Percentiles rank a stretch among this genome's conserved stretches.
phyloP scores from a whole-genome alignment of 768 basidiomycete species.

The Naematelia aurantialba region DNA sequence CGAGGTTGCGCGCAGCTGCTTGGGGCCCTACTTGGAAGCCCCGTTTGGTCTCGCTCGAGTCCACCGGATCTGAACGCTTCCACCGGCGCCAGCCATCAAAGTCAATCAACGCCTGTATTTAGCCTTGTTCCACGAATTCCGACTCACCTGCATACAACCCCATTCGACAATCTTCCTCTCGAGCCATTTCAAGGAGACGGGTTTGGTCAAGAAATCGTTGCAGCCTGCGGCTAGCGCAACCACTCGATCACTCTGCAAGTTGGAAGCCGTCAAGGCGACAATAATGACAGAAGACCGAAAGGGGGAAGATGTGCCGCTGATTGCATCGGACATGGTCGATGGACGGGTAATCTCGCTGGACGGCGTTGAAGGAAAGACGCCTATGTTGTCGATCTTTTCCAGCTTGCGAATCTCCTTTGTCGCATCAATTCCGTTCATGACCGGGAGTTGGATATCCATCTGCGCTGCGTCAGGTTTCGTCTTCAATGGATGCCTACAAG shows the following conservation, averaged over 20 bases:
- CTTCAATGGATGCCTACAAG: constrained; percentile 59
- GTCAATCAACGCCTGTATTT: constrained; percentile 47
- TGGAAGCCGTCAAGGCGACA: constrained; percentile 96
- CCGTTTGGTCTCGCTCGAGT: constrained; percentile 32
- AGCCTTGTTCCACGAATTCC: neutral
- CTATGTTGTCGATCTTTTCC: constrained; percentile 66
- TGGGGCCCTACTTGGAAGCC: constrained; percentile 43
- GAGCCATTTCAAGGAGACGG: constrained; percentile 89
- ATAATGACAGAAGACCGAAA: constrained; percentile 95
- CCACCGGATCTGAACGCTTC: constrained; percentile 38
- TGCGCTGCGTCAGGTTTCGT: constrained; percentile 47
- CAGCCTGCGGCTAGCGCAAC: constrained; percentile 97
- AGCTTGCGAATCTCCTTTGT: constrained; percentile 89
- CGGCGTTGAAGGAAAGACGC: constrained; percentile 68
- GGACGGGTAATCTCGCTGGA: constrained; percentile 54
- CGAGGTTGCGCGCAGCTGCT: constrained; percentile 42
- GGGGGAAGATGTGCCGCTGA: constrained; percentile 51
- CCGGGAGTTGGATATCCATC: constrained; percentile 99
- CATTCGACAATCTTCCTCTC: constrained; percentile 99
- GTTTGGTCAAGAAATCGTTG: constrained; percentile 97
- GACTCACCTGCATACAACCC: constrained; percentile 72
- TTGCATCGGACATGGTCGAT: constrained; percentile 19
- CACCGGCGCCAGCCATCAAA: constrained; percentile 52
- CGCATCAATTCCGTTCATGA: constrained; percentile 97
- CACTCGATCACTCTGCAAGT: constrained; percentile 89